Percentiles rank a stretch among this genome's conserved stretches.
phyloP scores from a whole-genome alignment of 805 yeast species.

The Sugiyamaella qingdaonensis region DNA sequence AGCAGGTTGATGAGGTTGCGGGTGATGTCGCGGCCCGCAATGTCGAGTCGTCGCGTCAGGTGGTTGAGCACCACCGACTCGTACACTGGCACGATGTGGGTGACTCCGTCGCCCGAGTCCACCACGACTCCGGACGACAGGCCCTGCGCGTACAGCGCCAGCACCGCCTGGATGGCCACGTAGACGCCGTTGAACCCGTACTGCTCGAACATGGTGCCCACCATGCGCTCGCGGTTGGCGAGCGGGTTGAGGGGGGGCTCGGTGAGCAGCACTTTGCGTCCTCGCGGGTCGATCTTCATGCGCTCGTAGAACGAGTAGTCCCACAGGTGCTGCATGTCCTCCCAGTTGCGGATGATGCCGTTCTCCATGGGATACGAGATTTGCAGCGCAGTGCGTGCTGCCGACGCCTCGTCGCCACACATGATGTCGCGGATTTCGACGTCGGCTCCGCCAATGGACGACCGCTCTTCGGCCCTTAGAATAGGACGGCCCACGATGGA shows the following conservation, averaged over 20 bases:
- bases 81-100: slow-evolving; percentile 97
- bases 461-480: slow-evolving; percentile 89
- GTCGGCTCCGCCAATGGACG: slow-evolving; percentile 38
- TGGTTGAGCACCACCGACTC: slow-evolving; percentile 96
- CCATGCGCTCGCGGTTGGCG: slow-evolving; percentile 85
- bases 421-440: slow-evolving; percentile 88
- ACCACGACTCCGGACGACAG: slow-evolving; percentile 96
- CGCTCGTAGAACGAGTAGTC: slow-evolving; percentile 93
- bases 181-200: slow-evolving; percentile 89
- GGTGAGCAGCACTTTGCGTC: slow-evolving; percentile 79
- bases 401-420: slow-evolving; percentile 96
- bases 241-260: slow-evolving; percentile 98
- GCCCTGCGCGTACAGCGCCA: slow-evolving; percentile 96
- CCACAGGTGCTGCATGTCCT: slow-evolving; percentile 98
- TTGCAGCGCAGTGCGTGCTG: slow-evolving; percentile 83
- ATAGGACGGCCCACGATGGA: slow-evolving; percentile 97
- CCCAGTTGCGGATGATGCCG: slow-evolving; percentile 97
- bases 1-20: slow-evolving; percentile 85
- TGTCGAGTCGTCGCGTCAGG: slow-evolving; percentile 85
- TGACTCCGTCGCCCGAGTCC: slow-evolving; percentile 98
- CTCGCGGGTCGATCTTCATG: slow-evolving; percentile 70
- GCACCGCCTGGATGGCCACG: slow-evolving; percentile 96
- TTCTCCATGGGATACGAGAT: slow-evolving; percentile 98
- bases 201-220: slow-evolving; percentile 87
- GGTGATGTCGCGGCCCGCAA: slow-evolving; percentile 99